Conservation (phyloP, 306 rosid species). For the Cicer pinnatifidum region DNA sequence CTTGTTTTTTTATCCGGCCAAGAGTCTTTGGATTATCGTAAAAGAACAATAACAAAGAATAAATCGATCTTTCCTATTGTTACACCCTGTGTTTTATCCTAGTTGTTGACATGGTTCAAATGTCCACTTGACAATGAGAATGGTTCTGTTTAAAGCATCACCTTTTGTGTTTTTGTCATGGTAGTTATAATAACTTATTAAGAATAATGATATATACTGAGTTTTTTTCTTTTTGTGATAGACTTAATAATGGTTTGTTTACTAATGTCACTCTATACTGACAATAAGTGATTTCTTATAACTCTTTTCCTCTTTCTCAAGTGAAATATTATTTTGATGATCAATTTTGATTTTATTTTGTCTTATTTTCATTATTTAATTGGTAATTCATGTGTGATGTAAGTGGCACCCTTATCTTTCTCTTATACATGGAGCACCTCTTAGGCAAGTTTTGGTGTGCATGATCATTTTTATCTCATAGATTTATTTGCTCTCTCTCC, state of each 20-base stretch:
- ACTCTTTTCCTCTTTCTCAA: conserved; percentile 3
- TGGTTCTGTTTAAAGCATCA: conserved; percentile 21
- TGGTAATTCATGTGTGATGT: neutral
- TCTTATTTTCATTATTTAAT: neutral
- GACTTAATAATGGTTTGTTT: neutral
- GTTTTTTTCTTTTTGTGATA: too few species aligned
- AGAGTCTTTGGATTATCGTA: too few species aligned
- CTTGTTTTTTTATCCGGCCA: too few species aligned
- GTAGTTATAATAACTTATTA: neutral
- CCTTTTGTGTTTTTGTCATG: conserved; percentile 14
- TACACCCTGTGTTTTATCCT: neutral
- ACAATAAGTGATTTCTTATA: neutral
- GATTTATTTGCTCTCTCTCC: neutral
- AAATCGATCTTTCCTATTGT: too few species aligned
- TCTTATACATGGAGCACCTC: conserved; percentile 5
- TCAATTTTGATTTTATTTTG: neutral
- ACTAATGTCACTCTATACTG: neutral
- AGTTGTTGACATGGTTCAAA: neutral
- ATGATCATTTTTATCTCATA: conserved; percentile 24
- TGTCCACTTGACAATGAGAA: neutral
- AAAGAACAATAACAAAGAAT: too few species aligned
- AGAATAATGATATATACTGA: neutral
- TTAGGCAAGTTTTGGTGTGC: conserved; percentile 4
- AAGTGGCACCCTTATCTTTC: neutral
- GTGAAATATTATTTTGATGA: conserved; percentile 1